Evolutionary conservation across 306 rosid genomes (phyloP).

Genomic region (Castanea crenata): DNA sequence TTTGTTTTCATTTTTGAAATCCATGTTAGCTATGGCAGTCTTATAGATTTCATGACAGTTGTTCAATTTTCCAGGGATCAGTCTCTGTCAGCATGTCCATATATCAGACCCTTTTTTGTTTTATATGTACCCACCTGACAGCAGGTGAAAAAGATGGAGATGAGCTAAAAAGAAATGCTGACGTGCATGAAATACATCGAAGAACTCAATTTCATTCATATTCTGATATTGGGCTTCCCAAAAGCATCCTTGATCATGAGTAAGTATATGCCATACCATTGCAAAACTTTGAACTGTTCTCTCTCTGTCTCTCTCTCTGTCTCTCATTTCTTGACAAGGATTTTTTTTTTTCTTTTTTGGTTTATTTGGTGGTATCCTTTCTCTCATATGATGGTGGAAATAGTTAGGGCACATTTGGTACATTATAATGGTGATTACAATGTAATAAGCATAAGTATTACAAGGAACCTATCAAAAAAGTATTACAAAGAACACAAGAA

Average conservation of each 20-base stretch:
- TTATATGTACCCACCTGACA: constrained; percentile 87
- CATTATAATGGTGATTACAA: no score
- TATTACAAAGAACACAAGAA: no score
- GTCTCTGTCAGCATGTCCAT: constrained; percentile 89
- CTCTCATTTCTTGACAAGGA: background rate
- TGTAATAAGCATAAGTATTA: no score
- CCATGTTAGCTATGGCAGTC: background rate
- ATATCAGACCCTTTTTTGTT: constrained; percentile 87
- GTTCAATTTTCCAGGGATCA: constrained; percentile 67
- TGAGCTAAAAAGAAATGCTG: constrained; percentile 74
- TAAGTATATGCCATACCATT: constrained; percentile 42
- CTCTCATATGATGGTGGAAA: background rate
- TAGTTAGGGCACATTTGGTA: background rate
- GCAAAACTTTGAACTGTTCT: background rate
- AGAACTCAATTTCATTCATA: constrained; percentile 67
- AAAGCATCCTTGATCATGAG: constrained; percentile 73
- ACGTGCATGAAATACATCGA: constrained; percentile 68
- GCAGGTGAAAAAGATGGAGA: constrained; percentile 83
- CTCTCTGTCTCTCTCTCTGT: background rate
- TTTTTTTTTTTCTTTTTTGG: background rate
- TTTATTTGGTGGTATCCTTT: background rate
- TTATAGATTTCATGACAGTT: constrained; percentile 17
- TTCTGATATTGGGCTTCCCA: constrained; percentile 60
- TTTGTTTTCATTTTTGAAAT: background rate
- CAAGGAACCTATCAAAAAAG: no score